These are phyloP conservation scores for Ophiocordyceps camponoti-rufipedis DNA, from an alignment of 2,329 filamentous ascomycete species.

Conservation along the genomic window DNA sequence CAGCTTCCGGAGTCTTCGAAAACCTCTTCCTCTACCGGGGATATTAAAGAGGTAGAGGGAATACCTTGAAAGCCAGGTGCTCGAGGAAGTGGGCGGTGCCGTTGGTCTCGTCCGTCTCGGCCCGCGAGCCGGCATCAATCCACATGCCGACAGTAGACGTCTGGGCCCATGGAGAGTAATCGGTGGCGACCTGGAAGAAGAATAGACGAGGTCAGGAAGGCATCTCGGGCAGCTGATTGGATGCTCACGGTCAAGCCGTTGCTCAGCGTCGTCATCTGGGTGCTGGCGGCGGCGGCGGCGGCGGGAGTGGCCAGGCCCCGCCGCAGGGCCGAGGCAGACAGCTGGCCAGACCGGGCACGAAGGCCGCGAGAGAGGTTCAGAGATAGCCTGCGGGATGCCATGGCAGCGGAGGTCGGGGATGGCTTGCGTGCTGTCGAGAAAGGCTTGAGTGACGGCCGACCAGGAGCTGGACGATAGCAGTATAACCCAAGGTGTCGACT, in stretches of 20 bases:
- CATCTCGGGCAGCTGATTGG: slow-evolving; percentile 18
- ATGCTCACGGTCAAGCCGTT: slow-evolving; percentile 82
- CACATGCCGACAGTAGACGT: slow-evolving; percentile 96
- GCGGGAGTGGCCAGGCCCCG: slow-evolving; percentile 85
- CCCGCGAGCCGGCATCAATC: slow-evolving; percentile 97
- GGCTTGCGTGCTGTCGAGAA: slow-evolving; percentile 38
- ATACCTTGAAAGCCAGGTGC: slow-evolving; percentile 98
- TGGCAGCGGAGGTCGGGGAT: slow-evolving; percentile 34
- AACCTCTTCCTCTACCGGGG: too few relatives aligned
- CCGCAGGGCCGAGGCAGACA: slow-evolving; percentile 57
- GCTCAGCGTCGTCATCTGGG: slow-evolving; percentile 86
- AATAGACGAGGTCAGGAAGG: slow-evolving; percentile 10
- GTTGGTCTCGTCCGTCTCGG: slow-evolving; percentile 97
- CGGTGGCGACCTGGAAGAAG: slow-evolving; percentile 65
- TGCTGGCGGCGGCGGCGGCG: slow-evolving; percentile 54
- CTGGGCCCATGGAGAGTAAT: slow-evolving; percentile 95
- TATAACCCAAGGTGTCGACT: slow-evolving; percentile 14
- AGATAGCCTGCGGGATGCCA: slow-evolving; percentile 96
- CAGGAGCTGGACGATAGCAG: background rate
- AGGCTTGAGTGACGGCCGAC: background rate
- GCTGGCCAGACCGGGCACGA: slow-evolving; percentile 72
- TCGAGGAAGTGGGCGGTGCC: slow-evolving; percentile 99
- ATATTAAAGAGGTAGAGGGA: background rate
- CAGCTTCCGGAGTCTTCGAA: background rate
- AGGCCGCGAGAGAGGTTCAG: slow-evolving; percentile 83